Evolutionary conservation across 305 asterid species (phyloP), one percentile per base, ranked within the genome.

Genomic region (Plantago lanceolata): DNA sequence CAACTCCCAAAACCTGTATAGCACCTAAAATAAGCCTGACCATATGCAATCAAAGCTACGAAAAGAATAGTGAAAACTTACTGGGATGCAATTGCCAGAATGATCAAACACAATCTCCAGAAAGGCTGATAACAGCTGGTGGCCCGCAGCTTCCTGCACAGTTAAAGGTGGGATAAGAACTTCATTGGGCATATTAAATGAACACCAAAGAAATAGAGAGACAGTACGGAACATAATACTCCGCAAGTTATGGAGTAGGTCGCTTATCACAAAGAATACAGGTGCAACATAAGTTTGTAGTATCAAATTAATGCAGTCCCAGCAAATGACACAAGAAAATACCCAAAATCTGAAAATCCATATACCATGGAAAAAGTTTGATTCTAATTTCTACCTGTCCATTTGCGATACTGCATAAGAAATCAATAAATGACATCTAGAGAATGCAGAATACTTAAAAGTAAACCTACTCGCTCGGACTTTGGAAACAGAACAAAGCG

Each of bases 81-180:
- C 97, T 56, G 98, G 98, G 58, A 92, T 79, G 33, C 96, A 93
- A 67, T 92, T 89, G 85, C 86, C 98, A 19, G 92, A 78, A 84
- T 92, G 89, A 73, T 89, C 95, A 67, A 92, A 92, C 62, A 92
- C 96, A 63, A 92, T 92, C 88, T 89, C 98, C 70, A 89, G 96
- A 81, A 92, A 92, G 21, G 98, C 96, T 57, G 98, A 89, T 73
- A 84, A 64, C 61, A 92, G 81, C 67, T 84, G 96, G 78, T 86
- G 96, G 33, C 98, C 96, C 21, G 95, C 94, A 66, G 96, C 98
- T 85, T 92, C 98, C 98, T 92, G 83, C 49, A 44, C 61, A 57
- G 53, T 44, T 57, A 49, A 65, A 65, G 47, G 37, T 24, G 31
- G 60, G 59, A 40, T 35, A 58, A 26, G 45, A 33, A 55, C 24